Percentiles rank a stretch among this genome's conserved stretches.
phyloP scores from a whole-genome alignment of 257 asterid species.

The Plantago ovata region DNA sequence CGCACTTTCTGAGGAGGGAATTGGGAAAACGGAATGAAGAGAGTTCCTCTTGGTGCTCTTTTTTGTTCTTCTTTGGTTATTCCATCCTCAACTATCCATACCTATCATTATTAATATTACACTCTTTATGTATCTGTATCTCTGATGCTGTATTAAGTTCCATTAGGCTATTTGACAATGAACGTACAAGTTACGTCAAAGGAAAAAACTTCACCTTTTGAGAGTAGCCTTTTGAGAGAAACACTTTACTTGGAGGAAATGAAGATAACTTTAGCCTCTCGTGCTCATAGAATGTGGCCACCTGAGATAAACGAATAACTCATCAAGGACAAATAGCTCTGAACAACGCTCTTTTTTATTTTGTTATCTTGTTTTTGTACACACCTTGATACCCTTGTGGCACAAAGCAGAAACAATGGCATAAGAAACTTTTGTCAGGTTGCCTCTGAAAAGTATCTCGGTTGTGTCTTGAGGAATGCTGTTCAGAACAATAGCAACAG shows the following conservation, averaged over 20 bases:
- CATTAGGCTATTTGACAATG: background rate
- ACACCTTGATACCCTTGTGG: slow-evolving; percentile 55
- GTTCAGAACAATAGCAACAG: slow-evolving; percentile 62
- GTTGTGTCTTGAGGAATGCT: slow-evolving; percentile 63
- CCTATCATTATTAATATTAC: slow-evolving; percentile 20
- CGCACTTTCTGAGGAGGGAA: slow-evolving; percentile 62
- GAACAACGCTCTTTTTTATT: no score
- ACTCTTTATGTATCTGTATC: background rate
- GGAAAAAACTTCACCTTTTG: slow-evolving; percentile 33
- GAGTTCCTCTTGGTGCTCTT: slow-evolving; percentile 59
- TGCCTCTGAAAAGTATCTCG: slow-evolving; percentile 50
- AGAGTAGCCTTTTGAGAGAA: slow-evolving; percentile 23
- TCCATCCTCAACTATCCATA: slow-evolving; percentile 81
- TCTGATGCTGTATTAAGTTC: background rate
- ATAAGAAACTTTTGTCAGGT: slow-evolving; percentile 45
- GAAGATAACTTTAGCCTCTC: slow-evolving; percentile 36
- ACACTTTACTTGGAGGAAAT: slow-evolving; percentile 18
- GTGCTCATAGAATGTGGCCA: slow-evolving; percentile 33
- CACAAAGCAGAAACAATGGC: slow-evolving; percentile 49
- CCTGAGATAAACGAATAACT: slow-evolving; percentile 24
- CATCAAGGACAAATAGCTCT: background rate
- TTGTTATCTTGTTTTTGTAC: background rate
- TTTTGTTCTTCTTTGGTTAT: slow-evolving; percentile 45
- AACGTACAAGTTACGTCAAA: no score
- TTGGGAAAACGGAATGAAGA: slow-evolving; percentile 61